Percentiles rank a stretch among this genome's conserved stretches.
Conservation (phyloP, 2,329 filamentous ascomycete species). For the Exophiala calicioides region DNA sequence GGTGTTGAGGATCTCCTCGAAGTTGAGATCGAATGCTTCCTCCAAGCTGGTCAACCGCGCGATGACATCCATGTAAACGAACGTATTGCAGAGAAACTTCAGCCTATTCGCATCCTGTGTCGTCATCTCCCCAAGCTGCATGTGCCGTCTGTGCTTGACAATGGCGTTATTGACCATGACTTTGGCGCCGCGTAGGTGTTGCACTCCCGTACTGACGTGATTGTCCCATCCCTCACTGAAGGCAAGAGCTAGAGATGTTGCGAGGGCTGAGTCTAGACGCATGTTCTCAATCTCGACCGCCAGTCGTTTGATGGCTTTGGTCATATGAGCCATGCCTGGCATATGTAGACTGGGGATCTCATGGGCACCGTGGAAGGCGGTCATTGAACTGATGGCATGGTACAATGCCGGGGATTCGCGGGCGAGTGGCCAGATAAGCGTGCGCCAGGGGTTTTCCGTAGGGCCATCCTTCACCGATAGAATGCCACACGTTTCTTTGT, state of each 20-base stretch:
- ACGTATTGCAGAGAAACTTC: constrained; percentile 69
- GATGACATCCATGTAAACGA: constrained; percentile 74
- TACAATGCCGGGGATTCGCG: constrained; percentile 65
- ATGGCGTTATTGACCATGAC: constrained; percentile 63
- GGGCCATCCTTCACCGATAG: constrained; percentile 70
- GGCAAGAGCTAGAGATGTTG: constrained; percentile 68
- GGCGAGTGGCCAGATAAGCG: constrained; percentile 68
- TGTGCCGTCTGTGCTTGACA: constrained; percentile 44
- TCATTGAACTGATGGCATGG: constrained; percentile 68
- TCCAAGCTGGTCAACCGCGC: constrained; percentile 65
- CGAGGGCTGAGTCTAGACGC: constrained; percentile 59
- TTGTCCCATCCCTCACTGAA: constrained; percentile 73
- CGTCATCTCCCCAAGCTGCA: constrained; percentile 30
- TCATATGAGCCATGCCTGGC: constrained; percentile 69
- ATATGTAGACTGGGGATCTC: constrained; percentile 59
- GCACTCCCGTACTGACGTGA: constrained; percentile 67
- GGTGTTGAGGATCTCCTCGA: constrained; percentile 49
- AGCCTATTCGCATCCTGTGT: constrained; percentile 48
- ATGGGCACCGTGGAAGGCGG: constrained; percentile 59
- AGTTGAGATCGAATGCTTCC: constrained; percentile 58
- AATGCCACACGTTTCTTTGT: constrained; percentile 68
- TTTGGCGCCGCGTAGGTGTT: constrained; percentile 68
- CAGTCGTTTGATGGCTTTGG: constrained; percentile 61
- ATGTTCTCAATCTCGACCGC: constrained; percentile 63
- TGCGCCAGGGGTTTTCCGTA: constrained; percentile 71